A percentile compares a stretch with the other conserved stretches of the same genome.
These are phyloP conservation scores for Pichia sp. DNA, from an alignment of 1,139 yeast species.

Conservation along the genomic window DNA sequence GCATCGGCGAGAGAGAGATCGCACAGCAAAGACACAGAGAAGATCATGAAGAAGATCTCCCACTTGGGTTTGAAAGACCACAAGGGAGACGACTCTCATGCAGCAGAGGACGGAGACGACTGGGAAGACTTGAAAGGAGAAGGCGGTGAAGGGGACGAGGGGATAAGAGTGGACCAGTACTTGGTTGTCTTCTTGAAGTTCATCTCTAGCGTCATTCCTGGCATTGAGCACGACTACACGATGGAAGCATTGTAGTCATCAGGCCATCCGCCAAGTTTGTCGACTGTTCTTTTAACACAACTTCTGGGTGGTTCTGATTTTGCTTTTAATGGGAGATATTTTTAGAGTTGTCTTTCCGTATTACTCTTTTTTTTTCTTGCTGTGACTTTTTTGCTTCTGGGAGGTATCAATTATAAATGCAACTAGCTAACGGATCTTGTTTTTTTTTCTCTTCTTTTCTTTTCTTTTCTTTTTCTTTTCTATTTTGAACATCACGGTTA, in stretches of 20 bases:
- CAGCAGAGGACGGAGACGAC: slow-evolving; percentile 35
- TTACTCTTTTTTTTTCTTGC: background rate
- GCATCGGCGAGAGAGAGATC: slow-evolving; percentile 42
- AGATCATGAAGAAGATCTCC: slow-evolving; percentile 37
- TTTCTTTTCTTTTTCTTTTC: no score
- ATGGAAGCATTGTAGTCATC: slow-evolving; percentile 69
- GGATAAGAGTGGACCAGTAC: slow-evolving; percentile 85
- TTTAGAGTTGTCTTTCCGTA: background rate
- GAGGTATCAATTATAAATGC: slow-evolving; percentile 2
- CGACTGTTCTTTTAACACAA: background rate
- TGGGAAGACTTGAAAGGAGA: slow-evolving; percentile 43
- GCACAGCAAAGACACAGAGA: slow-evolving; percentile 31
- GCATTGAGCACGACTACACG: slow-evolving; percentile 93
- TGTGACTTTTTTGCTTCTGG: background rate
- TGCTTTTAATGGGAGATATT: background rate
- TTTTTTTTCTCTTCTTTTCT: no score
- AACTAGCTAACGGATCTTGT: background rate
- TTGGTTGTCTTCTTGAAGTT: slow-evolving; percentile 84
- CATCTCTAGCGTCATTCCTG: slow-evolving; percentile 97
- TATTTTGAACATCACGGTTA: background rate
- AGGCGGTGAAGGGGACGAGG: slow-evolving; percentile 36
- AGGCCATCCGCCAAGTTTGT: background rate
- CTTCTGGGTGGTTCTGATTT: background rate
- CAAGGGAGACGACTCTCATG: slow-evolving; percentile 6
- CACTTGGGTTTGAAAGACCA: slow-evolving; percentile 35